phyloP scores from a whole-genome alignment of 345 rosid species.

The Geranium rotundifolium region DNA sequence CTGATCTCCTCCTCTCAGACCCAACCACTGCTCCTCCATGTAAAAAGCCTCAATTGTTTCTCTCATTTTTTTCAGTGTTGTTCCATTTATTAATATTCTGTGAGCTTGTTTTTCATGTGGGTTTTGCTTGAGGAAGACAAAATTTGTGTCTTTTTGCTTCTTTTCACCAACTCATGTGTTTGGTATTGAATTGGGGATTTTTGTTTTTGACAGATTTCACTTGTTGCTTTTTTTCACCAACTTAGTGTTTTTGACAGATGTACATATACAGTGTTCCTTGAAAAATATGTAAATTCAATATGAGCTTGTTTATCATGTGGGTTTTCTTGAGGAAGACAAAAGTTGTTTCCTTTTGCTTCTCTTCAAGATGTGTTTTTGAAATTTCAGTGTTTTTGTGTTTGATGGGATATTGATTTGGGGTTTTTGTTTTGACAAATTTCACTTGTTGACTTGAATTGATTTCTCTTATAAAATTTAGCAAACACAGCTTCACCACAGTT shows the following conservation, averaged over 20 bases:
- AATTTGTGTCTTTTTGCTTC: not conserved
- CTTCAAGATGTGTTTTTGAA: not conserved
- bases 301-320: not conserved
- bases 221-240: too few species aligned
- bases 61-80: not conserved
- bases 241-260: too few species aligned
- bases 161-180: not conserved
- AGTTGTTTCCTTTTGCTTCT: not conserved
- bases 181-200: too few species aligned
- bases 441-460: too few species aligned
- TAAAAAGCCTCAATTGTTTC: constrained; percentile 4
- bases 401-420: not conserved
- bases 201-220: too few species aligned
- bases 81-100: not conserved
- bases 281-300: too few species aligned
- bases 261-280: too few species aligned
- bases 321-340: not conserved
- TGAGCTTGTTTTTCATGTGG: not conserved
- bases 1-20: constrained; percentile 42
- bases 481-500: too few species aligned
- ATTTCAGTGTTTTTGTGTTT: not conserved
- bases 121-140: not conserved
- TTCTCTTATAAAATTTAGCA: too few species aligned
- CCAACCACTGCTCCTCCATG: constrained; percentile 17
- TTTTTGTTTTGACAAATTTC: too few species aligned